Conservation (phyloP, 2,329 filamentous ascomycete species). For the Trichoderma afroharzianum region DNA sequence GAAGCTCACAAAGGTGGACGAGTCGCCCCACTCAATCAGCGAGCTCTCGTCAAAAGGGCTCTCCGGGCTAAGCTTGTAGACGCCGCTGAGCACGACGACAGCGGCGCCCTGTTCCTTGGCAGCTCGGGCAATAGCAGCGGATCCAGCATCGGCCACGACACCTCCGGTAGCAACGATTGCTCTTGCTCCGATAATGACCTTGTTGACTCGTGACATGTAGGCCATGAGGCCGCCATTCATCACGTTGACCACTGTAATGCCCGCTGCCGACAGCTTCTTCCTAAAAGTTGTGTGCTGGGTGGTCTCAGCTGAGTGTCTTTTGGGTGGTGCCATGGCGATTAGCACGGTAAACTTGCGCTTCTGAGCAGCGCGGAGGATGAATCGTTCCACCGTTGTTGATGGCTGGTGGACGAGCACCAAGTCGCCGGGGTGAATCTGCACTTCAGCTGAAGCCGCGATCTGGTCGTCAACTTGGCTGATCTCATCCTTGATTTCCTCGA, state of each 20-base stretch:
- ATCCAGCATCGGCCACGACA: constrained; percentile 79
- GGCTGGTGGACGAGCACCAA: constrained; percentile 87
- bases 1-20: constrained; percentile 71
- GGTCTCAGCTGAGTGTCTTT: constrained; percentile 33
- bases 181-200: constrained; percentile 86
- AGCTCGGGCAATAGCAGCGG: constrained; percentile 75
- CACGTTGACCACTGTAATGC: constrained; percentile 79
- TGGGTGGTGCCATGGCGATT: constrained; percentile 63
- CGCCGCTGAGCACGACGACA: constrained; percentile 82
- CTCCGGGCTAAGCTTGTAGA: constrained; percentile 91
- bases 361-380: constrained; percentile 79
- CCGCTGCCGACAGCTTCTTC: constrained; percentile 73
- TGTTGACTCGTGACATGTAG: constrained; percentile 92
- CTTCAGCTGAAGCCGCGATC: constrained; percentile 81
- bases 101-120: constrained; percentile 78
- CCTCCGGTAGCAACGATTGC: constrained; percentile 86
- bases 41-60: constrained; percentile 80
- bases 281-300: constrained; percentile 55
- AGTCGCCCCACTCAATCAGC: constrained; percentile 82
- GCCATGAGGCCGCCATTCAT: constrained; percentile 84
- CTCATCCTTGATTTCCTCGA: constrained; percentile 94
- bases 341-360: constrained; percentile 92
- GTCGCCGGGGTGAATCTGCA: constrained; percentile 91
- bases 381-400: constrained; percentile 81
- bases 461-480: constrained; percentile 90